Base-by-base conservation (phyloP, 495 filamentous ascomycete genomes). In the Parathielavia appendiculata region DNA sequence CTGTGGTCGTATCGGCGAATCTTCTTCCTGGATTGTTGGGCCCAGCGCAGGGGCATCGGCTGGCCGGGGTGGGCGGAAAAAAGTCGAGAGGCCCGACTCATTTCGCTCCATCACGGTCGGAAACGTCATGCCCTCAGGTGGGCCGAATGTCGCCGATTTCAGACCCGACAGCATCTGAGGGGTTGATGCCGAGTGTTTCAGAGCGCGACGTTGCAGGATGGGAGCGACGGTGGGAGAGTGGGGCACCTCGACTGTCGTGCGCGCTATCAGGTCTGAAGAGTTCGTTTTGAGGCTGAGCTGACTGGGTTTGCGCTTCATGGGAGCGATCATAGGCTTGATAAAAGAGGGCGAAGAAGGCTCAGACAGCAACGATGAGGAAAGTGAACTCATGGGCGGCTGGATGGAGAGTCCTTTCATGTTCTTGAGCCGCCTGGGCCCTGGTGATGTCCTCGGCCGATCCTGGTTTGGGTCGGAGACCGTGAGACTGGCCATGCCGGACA, bases 371-470 rank as follows among this genome's bases (percentile, higher is more conserved):
- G 71, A 72, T 14, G 69, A 66, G 1, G 70, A 68, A 30, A 74
- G 59, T 55, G 57, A 78, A 74, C 65, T 73, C 9, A 83, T 78
- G 14, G 87, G 83, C 47, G 95, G 89, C 57, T 93, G 90, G 56
- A 97, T 81, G 1, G 91, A 96, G 5, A 98, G 77, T 50, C 92
- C 92, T 71, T 98, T 98, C 65, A 92, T 85, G 70, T 98, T 98
- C 51, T 91, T 86, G 32, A 84, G 81, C 68, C 90, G 87, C 67
- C 85, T 79, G 2, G 91, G 89, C 5, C 85, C 87, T n/a, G 80
- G 78, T 38, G 83, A 84, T n/a, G 80, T 82, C 79, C 80, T 81
- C 12, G 80, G 80, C 46, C 80, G 69, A 59, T 79, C 79, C 16
- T 51, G 62, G 47, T 35, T 69, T 17, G 66, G 55, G 35, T 71